These are phyloP conservation scores for Fennellomyces sp. DNA, from an alignment of 371 early-diverging fungal genomes.

Conservation along the genomic window DNA sequence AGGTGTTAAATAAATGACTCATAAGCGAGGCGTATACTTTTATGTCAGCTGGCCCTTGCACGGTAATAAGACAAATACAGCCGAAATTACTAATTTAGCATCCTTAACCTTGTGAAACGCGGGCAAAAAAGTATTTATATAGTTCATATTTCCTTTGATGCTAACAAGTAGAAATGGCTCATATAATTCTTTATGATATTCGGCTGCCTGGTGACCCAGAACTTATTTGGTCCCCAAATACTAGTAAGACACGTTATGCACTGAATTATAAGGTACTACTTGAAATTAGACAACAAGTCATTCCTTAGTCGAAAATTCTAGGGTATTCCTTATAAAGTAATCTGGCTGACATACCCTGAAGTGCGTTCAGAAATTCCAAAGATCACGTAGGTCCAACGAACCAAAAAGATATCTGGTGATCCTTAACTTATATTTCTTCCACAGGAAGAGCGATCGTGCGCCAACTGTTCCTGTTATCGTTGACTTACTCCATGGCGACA, in stretches of 20 bases:
- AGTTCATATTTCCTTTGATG: no score
- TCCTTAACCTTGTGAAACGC: no score
- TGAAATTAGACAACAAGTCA: no score
- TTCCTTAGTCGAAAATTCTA: neutral
- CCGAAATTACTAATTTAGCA: no score
- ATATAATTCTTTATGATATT: no score
- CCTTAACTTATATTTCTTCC: neutral
- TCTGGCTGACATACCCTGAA: slow-evolving; percentile 3
- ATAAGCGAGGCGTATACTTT: no score
- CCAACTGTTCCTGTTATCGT: slow-evolving; percentile 21
- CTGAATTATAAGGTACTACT: slow-evolving; percentile 16
- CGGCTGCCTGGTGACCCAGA: no score
- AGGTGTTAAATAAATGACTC: no score
- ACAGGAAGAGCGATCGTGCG: slow-evolving; percentile 7
- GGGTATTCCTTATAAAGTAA: slow-evolving; percentile 17
- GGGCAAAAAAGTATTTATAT: no score
- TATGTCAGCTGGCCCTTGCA: no score
- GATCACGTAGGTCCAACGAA: slow-evolving; percentile 15
- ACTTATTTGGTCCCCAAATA: slow-evolving; percentile 18
- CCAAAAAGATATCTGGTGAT: neutral
- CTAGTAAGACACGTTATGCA: slow-evolving; percentile 21
- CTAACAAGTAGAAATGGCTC: no score
- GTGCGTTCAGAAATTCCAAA: slow-evolving; percentile 8
- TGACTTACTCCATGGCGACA: slow-evolving; percentile 9
- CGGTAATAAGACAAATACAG: no score